phyloP scores from a whole-genome alignment of 208 protist genomes.

The Phytomonas francai region DNA sequence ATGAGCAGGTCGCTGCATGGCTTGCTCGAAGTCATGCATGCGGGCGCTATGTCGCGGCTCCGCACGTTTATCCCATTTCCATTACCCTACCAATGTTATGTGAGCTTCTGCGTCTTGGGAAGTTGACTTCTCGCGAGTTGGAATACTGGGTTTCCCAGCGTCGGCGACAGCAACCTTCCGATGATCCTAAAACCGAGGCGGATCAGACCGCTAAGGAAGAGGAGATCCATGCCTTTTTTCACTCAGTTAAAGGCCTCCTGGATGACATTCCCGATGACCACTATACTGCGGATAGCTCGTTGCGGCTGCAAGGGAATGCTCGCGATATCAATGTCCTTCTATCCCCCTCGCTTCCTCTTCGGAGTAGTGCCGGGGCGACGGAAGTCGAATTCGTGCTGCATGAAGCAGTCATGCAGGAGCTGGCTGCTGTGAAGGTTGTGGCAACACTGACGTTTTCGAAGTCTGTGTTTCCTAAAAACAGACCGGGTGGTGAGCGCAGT shows the following conservation, averaged over 20 bases:
- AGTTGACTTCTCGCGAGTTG: not conserved
- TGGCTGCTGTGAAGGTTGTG: conserved; percentile 29
- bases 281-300: not conserved
- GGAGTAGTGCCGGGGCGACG: not conserved
- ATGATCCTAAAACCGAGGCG: not conserved
- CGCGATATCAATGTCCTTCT: conserved; percentile 2
- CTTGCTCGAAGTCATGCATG: not conserved
- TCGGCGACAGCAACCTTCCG: not conserved
- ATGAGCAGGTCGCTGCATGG: not conserved
- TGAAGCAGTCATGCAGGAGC: conserved; percentile 29
- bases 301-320: not conserved
- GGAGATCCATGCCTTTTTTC: not conserved
- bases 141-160: not conserved
- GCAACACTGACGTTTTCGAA: conserved; percentile 5
- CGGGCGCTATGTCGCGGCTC: not conserved
- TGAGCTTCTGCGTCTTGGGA: conserved; percentile 4
- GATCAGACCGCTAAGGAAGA: not conserved
- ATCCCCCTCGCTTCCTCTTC: not conserved
- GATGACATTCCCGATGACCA: not conserved
- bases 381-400: conserved; percentile 22
- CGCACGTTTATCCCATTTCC: not conserved
- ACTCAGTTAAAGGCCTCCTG: not conserved
- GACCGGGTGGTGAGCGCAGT: not conserved
- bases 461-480: not conserved
- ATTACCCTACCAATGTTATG: not conserved